A percentile compares a stretch with the other conserved stretches of the same genome.
These are phyloP conservation scores for Candida michaelii DNA, from an alignment of 805 yeast species.

Conservation along the genomic window DNA sequence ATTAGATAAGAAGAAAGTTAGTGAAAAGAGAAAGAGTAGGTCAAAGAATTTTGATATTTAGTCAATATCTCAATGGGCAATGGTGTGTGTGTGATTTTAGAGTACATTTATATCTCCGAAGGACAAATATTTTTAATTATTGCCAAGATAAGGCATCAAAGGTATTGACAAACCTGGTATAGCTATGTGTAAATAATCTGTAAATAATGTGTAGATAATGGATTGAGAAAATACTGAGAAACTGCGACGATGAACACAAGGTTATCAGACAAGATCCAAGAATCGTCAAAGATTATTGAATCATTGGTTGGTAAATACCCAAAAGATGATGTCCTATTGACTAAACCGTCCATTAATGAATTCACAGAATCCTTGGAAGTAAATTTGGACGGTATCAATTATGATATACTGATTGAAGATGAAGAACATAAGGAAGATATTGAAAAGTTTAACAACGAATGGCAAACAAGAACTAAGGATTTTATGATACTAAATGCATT, in stretches of 20 bases:
- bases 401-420: conserved; percentile 7
- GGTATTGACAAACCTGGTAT: no score
- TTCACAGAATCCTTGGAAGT: background rate
- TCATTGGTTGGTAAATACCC: background rate
- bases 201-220: no score
- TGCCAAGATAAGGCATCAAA: no score
- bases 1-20: conserved; percentile 33
- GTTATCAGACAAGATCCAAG: conserved; percentile 2
- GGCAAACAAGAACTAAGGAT: conserved; percentile 22
- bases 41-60: conserved; percentile 33
- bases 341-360: background rate
- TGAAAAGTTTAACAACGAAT: conserved; percentile 21
- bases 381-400: conserved; percentile 5
- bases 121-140: no score
- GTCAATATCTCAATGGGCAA: no score
- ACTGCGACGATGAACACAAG: background rate
- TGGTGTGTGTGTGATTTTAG: no score
- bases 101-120: no score
- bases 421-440: conserved; percentile 14
- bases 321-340: background rate
- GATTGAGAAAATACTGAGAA: background rate
- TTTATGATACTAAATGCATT: conserved; percentile 23
- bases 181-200: no score
- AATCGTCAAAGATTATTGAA: background rate
- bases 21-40: conserved; percentile 39